Base-by-base conservation (phyloP, 768 basidiomycete genomes). In the Trametes cingulata region DNA sequence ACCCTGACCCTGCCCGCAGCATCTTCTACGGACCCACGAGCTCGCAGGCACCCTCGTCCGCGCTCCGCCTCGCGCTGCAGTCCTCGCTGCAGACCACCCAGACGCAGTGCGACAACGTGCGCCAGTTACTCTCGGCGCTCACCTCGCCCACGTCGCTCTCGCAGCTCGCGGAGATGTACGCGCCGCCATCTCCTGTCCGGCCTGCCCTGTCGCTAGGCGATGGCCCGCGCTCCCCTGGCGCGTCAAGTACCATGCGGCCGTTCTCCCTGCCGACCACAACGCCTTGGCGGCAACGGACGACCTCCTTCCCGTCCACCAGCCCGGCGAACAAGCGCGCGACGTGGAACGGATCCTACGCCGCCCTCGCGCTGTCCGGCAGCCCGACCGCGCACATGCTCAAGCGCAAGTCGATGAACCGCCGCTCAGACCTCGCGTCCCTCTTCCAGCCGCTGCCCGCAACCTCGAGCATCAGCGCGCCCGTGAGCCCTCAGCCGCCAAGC, bases 81-180 rank as follows among this genome's bases (percentile, higher is more conserved):
- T 86, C 89, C 2, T 85, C 89, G 17, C 78, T 93, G 14, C 80
- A 87, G 68, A 87, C 85, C 13, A 91, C 89, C 0, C 88, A 91
- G 67, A 84, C 80, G 0, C 91, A 93, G 72, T 89, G 86, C 68
- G 91, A 93, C 68, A 89, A 88, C 58, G 84, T 93, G 63, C 88
- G 92, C 33, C 85, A 87, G 50, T 81, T 93, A 2, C 81, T 94
- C 48, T 81, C 86, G 7, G 91, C 91, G 14, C 82, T 94, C 46
- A 87, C 91, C 0, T 83, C 82, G 7, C 86, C 88, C 7, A 71
- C 80, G 14, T 86, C 90, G 64, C 76, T 92, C n/a, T 79, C 86
- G 10, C 91, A 90, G 68, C 79, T 94, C 12, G 78, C 88, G 12
- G 91, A 91, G 73, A 94, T 94, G 92, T 94, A 94, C 71, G 90